phyloP scores from a whole-genome alignment of 768 basidiomycete genomes.

The Naganishia antarctica region DNA sequence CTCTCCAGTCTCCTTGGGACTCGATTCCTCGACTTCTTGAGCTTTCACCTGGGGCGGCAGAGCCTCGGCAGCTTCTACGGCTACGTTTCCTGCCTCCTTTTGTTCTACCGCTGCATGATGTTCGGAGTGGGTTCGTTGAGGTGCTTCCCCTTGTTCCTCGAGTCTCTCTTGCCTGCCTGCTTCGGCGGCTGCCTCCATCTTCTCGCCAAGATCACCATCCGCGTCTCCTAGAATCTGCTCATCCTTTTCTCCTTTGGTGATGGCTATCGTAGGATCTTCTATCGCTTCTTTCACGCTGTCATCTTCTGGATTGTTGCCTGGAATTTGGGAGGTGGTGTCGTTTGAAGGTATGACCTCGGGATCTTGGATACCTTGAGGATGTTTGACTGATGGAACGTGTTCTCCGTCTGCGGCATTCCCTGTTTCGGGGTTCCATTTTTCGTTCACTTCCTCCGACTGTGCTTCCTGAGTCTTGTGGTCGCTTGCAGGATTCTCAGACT shows the following conservation, averaged over 20 bases:
- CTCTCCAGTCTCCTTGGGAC: background rate
- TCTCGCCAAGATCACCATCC: constrained; percentile 30
- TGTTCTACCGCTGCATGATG: constrained; percentile 22
- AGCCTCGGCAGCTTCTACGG: constrained; percentile 32
- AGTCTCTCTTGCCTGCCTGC: constrained; percentile 27
- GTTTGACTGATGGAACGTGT: background rate
- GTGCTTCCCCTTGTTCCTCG: constrained; percentile 11
- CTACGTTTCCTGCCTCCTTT: constrained; percentile 29
- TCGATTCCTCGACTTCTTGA: background rate
- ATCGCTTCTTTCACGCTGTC: background rate
- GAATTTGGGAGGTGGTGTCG: background rate
- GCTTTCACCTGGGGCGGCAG: background rate
- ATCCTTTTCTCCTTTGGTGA: constrained; percentile 9
- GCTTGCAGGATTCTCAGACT: background rate
- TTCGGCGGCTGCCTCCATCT: constrained; percentile 33
- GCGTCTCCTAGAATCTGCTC: constrained; percentile 23
- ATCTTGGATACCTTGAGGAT: background rate
- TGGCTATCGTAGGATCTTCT: constrained; percentile 6
- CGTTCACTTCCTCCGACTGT: constrained; percentile 22
- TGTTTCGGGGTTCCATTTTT: background rate
- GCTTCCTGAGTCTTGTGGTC: background rate
- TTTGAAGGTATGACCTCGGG: background rate
- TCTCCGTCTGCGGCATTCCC: background rate
- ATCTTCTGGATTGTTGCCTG: background rate
- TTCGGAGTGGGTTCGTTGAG: constrained; percentile 10